These are phyloP conservation scores for Cladophialophora immunda DNA, from an alignment of 2,329 filamentous ascomycete genomes.

Conservation along the genomic window DNA sequence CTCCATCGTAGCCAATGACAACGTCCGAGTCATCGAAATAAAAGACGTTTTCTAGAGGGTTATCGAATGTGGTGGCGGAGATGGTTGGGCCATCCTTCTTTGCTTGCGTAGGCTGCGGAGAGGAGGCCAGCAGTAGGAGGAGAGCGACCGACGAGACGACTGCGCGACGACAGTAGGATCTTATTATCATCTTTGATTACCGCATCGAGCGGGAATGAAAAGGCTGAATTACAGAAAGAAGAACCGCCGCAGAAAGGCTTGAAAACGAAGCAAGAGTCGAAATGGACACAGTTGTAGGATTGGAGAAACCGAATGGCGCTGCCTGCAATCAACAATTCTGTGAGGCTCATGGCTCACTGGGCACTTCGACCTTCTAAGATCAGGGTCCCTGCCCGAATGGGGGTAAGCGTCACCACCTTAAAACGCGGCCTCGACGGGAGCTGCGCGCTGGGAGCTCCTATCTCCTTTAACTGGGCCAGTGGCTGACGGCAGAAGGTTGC, in stretches of 20 bases:
- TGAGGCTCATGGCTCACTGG: conserved; percentile 21
- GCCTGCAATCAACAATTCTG: conserved; percentile 28
- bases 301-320: conserved; percentile 24
- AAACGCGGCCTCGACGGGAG: conserved; percentile 13
- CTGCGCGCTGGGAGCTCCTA: neutral
- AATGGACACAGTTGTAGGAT: conserved; percentile 31
- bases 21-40: conserved; percentile 93
- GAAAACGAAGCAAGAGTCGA: conserved; percentile 17
- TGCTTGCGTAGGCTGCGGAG: conserved; percentile 45
- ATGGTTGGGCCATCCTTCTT: conserved; percentile 74
- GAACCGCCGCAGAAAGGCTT: conserved; percentile 12
- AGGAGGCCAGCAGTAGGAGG: conserved; percentile 30
- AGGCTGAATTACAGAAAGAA: conserved; percentile 18
- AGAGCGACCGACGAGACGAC: conserved; percentile 35
- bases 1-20: conserved; percentile 75
- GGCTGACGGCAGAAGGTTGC: neutral
- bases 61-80: conserved; percentile 70
- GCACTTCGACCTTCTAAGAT: conserved; percentile 7
- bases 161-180: conserved; percentile 32
- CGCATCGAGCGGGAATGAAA: conserved; percentile 26
- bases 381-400: conserved; percentile 13
- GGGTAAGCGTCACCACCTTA: conserved; percentile 17
- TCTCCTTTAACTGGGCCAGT: neutral
- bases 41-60: conserved; percentile 73
- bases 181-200: conserved; percentile 39